Conservation (phyloP, 768 basidiomycete species). For the Pulveroboletus frians region DNA sequence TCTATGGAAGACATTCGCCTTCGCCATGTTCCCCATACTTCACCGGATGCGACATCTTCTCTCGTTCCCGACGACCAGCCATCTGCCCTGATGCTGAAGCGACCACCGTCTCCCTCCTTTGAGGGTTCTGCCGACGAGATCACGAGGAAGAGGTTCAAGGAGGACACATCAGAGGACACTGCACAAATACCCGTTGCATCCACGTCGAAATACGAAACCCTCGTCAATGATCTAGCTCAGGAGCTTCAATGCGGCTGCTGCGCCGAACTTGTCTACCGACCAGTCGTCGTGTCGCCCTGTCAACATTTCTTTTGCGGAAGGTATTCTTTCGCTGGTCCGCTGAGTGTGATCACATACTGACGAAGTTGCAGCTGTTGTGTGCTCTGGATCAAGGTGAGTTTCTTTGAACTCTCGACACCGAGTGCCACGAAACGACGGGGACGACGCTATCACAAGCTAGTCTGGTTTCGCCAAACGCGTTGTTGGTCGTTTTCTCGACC, state of each 20-base stretch:
- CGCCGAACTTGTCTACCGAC: constrained; percentile 73
- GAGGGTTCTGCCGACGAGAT: constrained; percentile 42
- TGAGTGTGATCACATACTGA: constrained; percentile 39
- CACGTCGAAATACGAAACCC: constrained; percentile 22
- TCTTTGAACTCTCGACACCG: background rate
- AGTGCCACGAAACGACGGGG: constrained; percentile 2
- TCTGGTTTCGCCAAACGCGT: background rate
- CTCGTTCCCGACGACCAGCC: constrained; percentile 12
- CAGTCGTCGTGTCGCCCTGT: constrained; percentile 78
- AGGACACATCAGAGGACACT: constrained; percentile 31
- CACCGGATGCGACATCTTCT: constrained; percentile 1
- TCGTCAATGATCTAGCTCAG: constrained; percentile 60
- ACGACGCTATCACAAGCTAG: background rate
- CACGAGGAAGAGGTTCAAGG: constrained; percentile 59
- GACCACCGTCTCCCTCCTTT: constrained; percentile 57
- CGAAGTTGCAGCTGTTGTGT: constrained; percentile 57
- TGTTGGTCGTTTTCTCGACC: background rate
- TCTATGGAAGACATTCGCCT: constrained; percentile 16
- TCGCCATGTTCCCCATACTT: background rate
- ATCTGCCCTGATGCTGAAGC: constrained; percentile 41
- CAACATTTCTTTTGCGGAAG: constrained; percentile 92
- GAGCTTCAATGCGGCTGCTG: constrained; percentile 87
- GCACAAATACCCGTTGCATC: constrained; percentile 11
- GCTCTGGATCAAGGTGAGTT: constrained; percentile 79
- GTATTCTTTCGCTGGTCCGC: constrained; percentile 34